Conservation (phyloP, 257 asterid genomes). For the Solanum raphanifolium region DNA sequence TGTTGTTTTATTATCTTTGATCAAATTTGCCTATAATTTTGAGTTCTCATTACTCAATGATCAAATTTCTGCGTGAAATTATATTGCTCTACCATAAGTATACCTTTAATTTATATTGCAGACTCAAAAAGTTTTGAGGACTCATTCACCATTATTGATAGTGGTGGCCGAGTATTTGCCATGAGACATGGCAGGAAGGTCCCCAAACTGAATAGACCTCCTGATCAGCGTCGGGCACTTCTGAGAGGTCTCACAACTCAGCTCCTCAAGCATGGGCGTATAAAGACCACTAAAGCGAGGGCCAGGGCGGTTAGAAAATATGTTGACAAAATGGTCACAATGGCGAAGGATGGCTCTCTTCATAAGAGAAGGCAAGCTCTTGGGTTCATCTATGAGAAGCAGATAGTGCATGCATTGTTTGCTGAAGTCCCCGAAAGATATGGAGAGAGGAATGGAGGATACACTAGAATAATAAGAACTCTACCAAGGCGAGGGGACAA, state of each 20-base stretch:
- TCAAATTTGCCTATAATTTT: not conserved
- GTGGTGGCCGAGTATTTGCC: conserved; percentile 56
- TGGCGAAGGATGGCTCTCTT: conserved; percentile 88
- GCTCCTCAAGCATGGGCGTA: conserved; percentile 88
- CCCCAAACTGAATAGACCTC: conserved; percentile 95
- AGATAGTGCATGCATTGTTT: conserved; percentile 85
- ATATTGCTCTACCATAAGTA: not conserved
- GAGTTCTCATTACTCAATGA: not conserved
- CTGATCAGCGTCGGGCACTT: conserved; percentile 89
- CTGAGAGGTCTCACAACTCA: conserved; percentile 83
- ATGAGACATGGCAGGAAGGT: conserved; percentile 95
- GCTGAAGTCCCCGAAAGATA: conserved; percentile 93
- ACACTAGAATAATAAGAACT: conserved; percentile 86
- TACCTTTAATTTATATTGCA: conserved; percentile 12
- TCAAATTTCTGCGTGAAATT: not conserved
- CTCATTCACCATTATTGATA: conserved; percentile 31
- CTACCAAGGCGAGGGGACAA: conserved; percentile 85
- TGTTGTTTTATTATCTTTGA: not conserved
- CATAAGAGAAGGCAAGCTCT: conserved; percentile 99
- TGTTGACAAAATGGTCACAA: conserved; percentile 79
- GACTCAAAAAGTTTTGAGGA: conserved; percentile 45
- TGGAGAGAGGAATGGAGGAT: conserved; percentile 90
- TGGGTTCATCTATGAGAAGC: conserved; percentile 82
- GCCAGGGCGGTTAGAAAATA: conserved; percentile 91
- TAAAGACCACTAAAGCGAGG: conserved; percentile 86